Base-by-base conservation (phyloP, 108 stramenopile genomes). In the Skeletonema marinoi region DNA sequence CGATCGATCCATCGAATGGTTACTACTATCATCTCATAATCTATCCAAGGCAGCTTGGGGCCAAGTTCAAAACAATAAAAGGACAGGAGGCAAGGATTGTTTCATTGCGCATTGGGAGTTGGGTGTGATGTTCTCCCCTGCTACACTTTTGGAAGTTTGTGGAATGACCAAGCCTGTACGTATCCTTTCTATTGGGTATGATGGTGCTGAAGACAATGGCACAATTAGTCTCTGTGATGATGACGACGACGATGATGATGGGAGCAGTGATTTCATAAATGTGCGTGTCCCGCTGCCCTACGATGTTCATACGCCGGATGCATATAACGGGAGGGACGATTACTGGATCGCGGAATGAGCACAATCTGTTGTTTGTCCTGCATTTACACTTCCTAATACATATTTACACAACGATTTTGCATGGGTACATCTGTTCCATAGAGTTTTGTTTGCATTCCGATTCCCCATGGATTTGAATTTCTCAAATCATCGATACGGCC, bases 41-140 rank as follows among this genome's bases (percentile, higher is more conserved):
- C 74, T 94, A 46, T 89, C 88, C 66, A 90, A 86, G 46, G 90
- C 89, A n/a, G 93, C 93, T 5, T 90, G 87, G 90, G 93, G 93
- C 19, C 83, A 89, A 75, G 35, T 87, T 7, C 86, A 85, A 59
- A 89, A 89, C 29, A 74, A 65, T 29, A 35, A 60, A 13, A 8
- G 32, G 19, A 32, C 25, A 0, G 67, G 30, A 33, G 11, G 56
- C 2, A 65, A 80, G 42, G 58, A 66, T 6, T 65, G 89, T 12
- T 82, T 81, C 38, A 70, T 92, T 10, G 60, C 76, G n/a, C 82
- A 85, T 75, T 94, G 91, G 91, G 93, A 94, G 68, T 63, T 94
- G 54, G 91, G 91, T 14, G 86, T 94, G 3, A 88, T 90, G 60
- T 25, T 93, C 9, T 80, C 89, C 31, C 87, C 90, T 16, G 51